Conservation (phyloP, 169 alveolate genomes). For the Babesia caballi region DNA sequence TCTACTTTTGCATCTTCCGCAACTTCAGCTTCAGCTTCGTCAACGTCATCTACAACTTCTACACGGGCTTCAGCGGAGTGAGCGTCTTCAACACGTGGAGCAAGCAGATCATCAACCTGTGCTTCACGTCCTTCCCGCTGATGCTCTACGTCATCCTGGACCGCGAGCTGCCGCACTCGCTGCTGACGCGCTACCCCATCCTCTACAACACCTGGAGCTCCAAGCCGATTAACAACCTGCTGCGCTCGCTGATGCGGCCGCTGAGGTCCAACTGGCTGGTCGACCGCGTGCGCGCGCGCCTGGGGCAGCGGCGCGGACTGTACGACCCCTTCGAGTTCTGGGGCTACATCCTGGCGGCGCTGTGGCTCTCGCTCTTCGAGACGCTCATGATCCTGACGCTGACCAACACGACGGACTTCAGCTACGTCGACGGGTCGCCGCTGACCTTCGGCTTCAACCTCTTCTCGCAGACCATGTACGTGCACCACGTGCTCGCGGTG, state of each 20-base stretch:
- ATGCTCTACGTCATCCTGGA: conserved; percentile 76
- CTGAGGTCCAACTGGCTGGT: conserved; percentile 59
- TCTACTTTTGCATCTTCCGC: conserved; percentile 76
- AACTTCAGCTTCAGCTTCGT: conserved; percentile 68
- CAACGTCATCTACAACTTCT: conserved; percentile 61
- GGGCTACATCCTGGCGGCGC: conserved; percentile 57
- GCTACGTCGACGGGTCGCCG: conserved; percentile 26
- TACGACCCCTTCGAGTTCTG: conserved; percentile 63
- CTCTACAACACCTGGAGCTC: conserved; percentile 74
- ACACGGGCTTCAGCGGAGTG: conserved; percentile 74
- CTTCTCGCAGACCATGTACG: conserved; percentile 69
- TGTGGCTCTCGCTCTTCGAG: conserved; percentile 73
- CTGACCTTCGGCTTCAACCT: conserved; percentile 62
- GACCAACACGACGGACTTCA: conserved; percentile 53
- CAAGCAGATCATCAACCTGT: conserved; percentile 74
- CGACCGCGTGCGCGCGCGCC: conserved; percentile 55
- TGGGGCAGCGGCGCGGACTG: conserved; percentile 64
- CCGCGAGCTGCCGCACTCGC: conserved; percentile 75
- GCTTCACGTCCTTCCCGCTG: conserved; percentile 75
- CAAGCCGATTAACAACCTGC: conserved; percentile 32
- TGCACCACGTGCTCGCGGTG: conserved; percentile 68
- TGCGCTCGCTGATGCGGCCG: conserved; percentile 23
- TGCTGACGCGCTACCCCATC: conserved; percentile 71
- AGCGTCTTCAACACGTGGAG: conserved; percentile 79
- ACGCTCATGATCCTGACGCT: conserved; percentile 54